Percentiles rank a stretch among this genome's conserved stretches.
These are phyloP conservation scores for Rosa hybrid DNA, from an alignment of 331 rosid species.

Conservation along the genomic window DNA sequence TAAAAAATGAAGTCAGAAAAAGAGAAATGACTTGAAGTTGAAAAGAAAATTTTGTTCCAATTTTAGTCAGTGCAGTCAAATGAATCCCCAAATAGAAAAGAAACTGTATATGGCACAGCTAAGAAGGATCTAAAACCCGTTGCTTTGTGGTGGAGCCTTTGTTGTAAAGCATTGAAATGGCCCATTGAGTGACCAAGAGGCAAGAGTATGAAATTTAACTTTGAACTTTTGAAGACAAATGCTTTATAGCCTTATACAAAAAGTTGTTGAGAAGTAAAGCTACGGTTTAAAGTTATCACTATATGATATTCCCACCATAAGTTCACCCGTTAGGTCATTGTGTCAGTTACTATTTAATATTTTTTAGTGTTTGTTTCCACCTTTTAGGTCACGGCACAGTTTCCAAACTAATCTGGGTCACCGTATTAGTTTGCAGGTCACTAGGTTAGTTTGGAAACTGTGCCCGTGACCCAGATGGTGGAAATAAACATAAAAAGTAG, in stretches of 20 bases:
- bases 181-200: constrained; percentile 3
- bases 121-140: neutral
- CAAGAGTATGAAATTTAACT: neutral
- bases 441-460: too few species aligned
- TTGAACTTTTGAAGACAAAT: neutral
- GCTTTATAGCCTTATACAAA: neutral
- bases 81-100: constrained; percentile 29
- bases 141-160: constrained; percentile 15
- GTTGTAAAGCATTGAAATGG: constrained; percentile 17
- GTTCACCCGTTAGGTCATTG: too few species aligned
- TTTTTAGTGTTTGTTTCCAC: too few species aligned
- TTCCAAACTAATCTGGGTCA: too few species aligned
- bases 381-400: too few species aligned
- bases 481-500: too few species aligned
- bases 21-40: constrained; percentile 5
- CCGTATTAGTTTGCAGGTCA: too few species aligned
- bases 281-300: neutral
- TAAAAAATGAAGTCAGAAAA: neutral
- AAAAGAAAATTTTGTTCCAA: neutral
- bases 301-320: neutral
- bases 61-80: neutral
- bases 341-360: too few species aligned
- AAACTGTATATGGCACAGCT: constrained; percentile 10
- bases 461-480: too few species aligned
- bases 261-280: neutral